These are phyloP conservation scores for Hydrangea macrophylla DNA, from an alignment of 148 eudicot genomes.

Conservation along the genomic window DNA sequence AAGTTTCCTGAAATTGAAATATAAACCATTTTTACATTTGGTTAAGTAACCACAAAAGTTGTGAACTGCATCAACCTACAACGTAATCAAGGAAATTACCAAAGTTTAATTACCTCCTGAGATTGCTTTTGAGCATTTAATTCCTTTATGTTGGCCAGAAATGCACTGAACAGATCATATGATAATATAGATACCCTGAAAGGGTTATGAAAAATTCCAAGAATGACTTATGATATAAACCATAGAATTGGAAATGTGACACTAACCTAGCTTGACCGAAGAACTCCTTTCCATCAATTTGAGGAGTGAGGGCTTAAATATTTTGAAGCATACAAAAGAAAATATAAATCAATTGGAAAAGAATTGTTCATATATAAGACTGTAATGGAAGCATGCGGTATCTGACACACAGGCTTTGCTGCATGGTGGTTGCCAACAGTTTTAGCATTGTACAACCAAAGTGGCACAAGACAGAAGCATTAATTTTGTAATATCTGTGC, in stretches of 20 bases:
- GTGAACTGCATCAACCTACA: conserved; percentile 4
- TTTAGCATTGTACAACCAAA: too few relatives aligned
- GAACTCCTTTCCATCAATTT: conserved; percentile 88
- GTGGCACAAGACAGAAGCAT: too few relatives aligned
- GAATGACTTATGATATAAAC: not conserved
- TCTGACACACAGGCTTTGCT: too few relatives aligned
- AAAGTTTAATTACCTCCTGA: conserved; percentile 61
- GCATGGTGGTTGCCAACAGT: too few relatives aligned
- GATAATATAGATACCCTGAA: conserved; percentile 31
- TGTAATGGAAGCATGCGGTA: not conserved
- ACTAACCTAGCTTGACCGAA: conserved; percentile 84
- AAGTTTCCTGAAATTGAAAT: conserved; percentile 59
- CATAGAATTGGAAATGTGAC: not conserved
- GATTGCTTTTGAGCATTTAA: conserved; percentile 88
- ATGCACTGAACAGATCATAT: conserved; percentile 90
- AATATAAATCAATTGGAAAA: conserved; percentile 3
- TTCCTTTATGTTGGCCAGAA: conserved; percentile 86
- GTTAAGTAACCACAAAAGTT: not conserved
- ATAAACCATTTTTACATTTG: not conserved
- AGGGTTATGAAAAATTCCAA: not conserved
- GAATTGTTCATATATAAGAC: not conserved
- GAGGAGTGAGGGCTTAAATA: conserved; percentile 62
- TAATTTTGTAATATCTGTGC: too few relatives aligned
- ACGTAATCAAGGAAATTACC: not conserved
- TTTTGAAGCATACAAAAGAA: conserved; percentile 11